Conservation (phyloP, 371 early-diverging fungal species). For the Mucor circinelloides region DNA sequence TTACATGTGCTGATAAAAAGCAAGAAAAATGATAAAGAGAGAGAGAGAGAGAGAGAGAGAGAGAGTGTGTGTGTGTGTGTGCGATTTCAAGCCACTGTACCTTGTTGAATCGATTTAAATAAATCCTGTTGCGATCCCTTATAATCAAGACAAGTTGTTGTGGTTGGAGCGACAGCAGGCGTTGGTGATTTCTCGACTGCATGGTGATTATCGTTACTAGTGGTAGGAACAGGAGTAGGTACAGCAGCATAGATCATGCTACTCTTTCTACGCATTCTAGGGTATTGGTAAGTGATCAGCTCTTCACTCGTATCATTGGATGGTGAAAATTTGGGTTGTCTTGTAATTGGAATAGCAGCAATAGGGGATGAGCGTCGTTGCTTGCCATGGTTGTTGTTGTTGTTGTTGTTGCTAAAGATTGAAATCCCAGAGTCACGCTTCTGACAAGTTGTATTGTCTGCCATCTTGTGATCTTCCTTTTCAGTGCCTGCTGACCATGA, state of each 20-base stretch:
- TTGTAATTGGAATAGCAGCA: conserved; percentile 2
- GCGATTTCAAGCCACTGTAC: neutral
- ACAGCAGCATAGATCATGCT: neutral
- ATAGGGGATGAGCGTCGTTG: neutral
- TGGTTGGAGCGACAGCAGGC: neutral
- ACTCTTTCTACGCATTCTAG: conserved; percentile 5
- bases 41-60: no score
- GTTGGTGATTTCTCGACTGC: neutral
- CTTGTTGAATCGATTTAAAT: neutral
- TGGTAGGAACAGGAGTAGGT: neutral
- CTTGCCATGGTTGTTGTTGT: neutral
- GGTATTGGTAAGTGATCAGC: conserved; percentile 5
- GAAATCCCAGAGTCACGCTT: conserved; percentile 12
- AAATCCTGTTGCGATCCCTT: neutral
- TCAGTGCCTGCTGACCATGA: conserved; percentile 5
- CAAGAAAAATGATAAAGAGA: neutral
- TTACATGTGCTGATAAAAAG: neutral
- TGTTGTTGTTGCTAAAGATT: neutral
- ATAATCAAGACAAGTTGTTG: neutral
- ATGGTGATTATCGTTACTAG: neutral
- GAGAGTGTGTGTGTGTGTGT: no score
- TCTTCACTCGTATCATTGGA: neutral
- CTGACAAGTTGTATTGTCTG: neutral
- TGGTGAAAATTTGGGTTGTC: conserved; percentile 10
- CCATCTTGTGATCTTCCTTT: conserved; percentile 1